phyloP scores from a whole-genome alignment of 257 asterid genomes.

The Fraxinus cuspidata region DNA sequence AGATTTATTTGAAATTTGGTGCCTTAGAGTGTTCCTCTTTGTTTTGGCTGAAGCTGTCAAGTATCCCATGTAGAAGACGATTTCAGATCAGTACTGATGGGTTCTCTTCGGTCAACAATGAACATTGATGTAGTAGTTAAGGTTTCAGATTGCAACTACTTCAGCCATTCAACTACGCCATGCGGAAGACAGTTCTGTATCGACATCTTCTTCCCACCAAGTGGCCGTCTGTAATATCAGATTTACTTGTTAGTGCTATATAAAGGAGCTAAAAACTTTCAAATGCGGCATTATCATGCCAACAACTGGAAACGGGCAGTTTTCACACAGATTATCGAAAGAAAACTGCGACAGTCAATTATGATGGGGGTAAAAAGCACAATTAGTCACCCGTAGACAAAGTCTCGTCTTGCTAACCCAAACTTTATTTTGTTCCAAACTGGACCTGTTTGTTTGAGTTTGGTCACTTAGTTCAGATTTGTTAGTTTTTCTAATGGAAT shows the following conservation, averaged over 20 bases:
- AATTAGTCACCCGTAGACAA: neutral
- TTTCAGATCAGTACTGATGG: neutral
- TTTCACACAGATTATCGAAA: neutral
- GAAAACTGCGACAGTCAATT: neutral
- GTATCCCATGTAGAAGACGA: neutral
- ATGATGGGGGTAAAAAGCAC: neutral
- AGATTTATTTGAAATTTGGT: no score
- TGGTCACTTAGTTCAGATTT: no score
- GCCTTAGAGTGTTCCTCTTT: neutral
- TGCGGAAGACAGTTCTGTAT: conserved; percentile 68
- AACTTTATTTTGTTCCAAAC: no score
- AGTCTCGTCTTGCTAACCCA: no score
- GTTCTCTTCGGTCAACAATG: neutral
- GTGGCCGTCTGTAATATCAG: conserved; percentile 62
- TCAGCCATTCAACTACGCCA: conserved; percentile 76
- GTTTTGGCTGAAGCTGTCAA: neutral
- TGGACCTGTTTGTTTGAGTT: no score
- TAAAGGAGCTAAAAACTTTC: neutral
- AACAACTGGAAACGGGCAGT: neutral
- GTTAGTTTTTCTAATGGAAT: no score
- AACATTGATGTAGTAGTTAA: neutral
- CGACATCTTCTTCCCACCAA: conserved; percentile 95
- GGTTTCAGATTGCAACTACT: neutral
- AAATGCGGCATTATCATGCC: neutral
- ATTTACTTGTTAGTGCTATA: conserved; percentile 14